phyloP scores from a whole-genome alignment of 495 filamentous ascomycete species.

The Aspergillus nanangensis region DNA sequence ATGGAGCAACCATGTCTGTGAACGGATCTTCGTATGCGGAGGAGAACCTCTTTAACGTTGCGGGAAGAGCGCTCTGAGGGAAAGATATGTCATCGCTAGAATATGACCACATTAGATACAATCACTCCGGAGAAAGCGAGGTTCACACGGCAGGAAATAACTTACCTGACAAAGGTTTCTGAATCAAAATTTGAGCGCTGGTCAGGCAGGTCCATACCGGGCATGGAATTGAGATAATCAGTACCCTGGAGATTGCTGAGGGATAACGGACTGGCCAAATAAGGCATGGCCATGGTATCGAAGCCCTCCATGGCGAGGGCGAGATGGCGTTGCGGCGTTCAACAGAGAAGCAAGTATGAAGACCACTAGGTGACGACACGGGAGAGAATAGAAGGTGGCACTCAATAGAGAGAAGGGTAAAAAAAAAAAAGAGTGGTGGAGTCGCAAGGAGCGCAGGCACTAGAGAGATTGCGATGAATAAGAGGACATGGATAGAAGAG shows the following conservation, averaged over 20 bases:
- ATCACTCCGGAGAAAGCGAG: no score
- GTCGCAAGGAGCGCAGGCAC: no score
- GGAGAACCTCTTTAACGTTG: constrained; percentile 36
- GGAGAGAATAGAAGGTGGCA: no score
- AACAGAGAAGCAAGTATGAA: no score
- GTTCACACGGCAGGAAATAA: background rate
- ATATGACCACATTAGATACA: no score
- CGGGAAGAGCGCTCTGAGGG: constrained; percentile 26
- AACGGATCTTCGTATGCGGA: constrained; percentile 67
- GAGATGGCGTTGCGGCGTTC: no score
- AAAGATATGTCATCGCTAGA: constrained; percentile 42
- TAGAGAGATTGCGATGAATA: no score
- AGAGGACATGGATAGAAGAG: no score
- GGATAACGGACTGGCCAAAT: constrained; percentile 52
- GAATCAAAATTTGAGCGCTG: constrained; percentile 55
- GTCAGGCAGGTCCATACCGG: constrained; percentile 51
- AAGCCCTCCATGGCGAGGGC: constrained; percentile 56
- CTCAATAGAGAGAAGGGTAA: no score
- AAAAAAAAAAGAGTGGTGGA: no score
- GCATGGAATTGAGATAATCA: constrained; percentile 50
- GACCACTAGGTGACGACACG: no score
- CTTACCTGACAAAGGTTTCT: constrained; percentile 57
- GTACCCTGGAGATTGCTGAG: constrained; percentile 46
- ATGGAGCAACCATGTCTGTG: constrained; percentile 47
- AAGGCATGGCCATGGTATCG: constrained; percentile 62